phyloP scores from a whole-genome alignment of 305 asterid species.

The Salvia sclarea region DNA sequence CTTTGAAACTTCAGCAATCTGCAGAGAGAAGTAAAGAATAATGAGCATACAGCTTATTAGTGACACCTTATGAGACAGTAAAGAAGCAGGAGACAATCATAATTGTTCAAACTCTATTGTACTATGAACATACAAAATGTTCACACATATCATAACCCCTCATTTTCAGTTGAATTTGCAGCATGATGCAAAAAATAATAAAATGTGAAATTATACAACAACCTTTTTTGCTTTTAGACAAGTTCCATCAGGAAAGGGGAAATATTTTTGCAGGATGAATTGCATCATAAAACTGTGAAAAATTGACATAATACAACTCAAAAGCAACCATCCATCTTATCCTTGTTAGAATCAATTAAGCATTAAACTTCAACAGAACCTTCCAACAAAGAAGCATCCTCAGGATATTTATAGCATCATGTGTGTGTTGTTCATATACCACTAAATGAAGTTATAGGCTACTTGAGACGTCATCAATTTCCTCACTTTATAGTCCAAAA shows the following conservation, averaged over 20 bases:
- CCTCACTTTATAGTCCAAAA: too few species aligned
- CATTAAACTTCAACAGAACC: neutral
- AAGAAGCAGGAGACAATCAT: constrained; percentile 21
- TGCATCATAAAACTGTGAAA: constrained; percentile 15
- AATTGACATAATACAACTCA: constrained; percentile 1
- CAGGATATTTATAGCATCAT: constrained; percentile 1
- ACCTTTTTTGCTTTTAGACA: neutral
- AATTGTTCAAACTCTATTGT: constrained; percentile 16
- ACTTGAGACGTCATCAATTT: neutral
- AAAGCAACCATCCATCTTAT: constrained; percentile 15
- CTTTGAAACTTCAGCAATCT: constrained; percentile 82
- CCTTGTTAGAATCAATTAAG: neutral
- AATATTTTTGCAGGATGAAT: neutral
- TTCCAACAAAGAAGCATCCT: neutral
- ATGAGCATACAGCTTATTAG: constrained; percentile 33
- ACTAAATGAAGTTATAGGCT: neutral
- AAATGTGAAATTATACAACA: neutral
- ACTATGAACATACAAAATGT: constrained; percentile 24
- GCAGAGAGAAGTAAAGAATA: constrained; percentile 30
- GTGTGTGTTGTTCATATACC: neutral
- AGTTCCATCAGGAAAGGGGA: neutral
- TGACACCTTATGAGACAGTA: constrained; percentile 21
- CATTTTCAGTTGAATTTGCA: constrained; percentile 4
- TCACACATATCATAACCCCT: constrained; percentile 24
- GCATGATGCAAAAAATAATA: constrained; percentile 8